Evolutionary conservation across 2,329 filamentous ascomycete genomes (phyloP), one percentile per base, ranked within the genome.

Genomic region (Microdochium bolleyi): DNA sequence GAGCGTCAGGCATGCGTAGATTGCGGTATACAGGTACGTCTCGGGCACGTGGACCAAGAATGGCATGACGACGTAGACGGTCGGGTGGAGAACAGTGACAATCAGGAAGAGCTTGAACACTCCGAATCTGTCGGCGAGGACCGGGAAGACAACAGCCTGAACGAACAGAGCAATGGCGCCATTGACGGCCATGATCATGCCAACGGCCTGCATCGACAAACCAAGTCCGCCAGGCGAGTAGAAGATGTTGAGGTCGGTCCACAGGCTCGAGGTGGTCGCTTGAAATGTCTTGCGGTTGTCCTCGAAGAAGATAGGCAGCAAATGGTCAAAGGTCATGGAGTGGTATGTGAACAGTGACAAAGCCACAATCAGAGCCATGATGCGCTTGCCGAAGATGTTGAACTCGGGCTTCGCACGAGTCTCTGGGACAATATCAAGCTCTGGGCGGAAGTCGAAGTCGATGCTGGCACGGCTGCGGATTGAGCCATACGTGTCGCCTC

Each of bases 281-380:
- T 72, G 67, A 48, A 73, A 64, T 24, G 69, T 65, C 56, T 70
- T 72, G 27, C 80, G 79, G 41, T 84, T 78, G 61, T 96, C 91
- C 67, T 96, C 91, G 51, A 96, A 83, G 70, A 96, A 96, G 55
- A 96, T 96, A 8, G 92, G 92, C 52, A 96, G 77, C 1, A 96
- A 79, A 65, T 95, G 89, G 64, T 96, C 92, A 69, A 89, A 96
- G 0, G 88, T 91, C 91, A 96, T 96, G 37, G 87, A 90, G 70
- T 96, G 92, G 66, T 95, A 95, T 3, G 90, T 94, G 72, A 95
- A 96, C 57, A 96, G 89, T 48, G 87, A 89, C 49, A 96, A 73
- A 1, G 92, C 87, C n/a, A 90, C 63, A 38, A 94, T 83, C 51
- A 96, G 80, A 68, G 88, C 84, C 58, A 88, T 74, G 55, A 96